Percentiles rank a stretch among this genome's conserved stretches.
Evolutionary conservation across 2,329 filamentous ascomycete genomes (phyloP).

Genomic region (Penicillium brasilianum): DNA sequence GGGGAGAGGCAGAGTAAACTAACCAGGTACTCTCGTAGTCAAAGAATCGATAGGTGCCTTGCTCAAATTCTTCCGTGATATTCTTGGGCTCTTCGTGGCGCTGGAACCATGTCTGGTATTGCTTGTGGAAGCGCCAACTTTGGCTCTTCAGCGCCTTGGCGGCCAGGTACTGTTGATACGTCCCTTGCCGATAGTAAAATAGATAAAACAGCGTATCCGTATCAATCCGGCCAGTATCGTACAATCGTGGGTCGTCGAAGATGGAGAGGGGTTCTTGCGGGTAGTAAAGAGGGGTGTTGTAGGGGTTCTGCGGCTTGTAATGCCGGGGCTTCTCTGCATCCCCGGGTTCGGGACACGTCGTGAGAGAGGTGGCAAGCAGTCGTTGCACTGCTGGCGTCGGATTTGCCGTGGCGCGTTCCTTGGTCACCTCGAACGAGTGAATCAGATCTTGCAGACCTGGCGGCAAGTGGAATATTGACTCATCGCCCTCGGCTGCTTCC

Average conservation of each 20-base stretch:
- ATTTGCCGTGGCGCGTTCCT: slow-evolving; percentile 66
- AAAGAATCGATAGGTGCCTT: slow-evolving; percentile 98
- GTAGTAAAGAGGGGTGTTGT: slow-evolving; percentile 80
- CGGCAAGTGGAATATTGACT: slow-evolving; percentile 92
- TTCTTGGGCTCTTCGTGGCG: slow-evolving; percentile 97
- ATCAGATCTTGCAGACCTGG: slow-evolving; percentile 86
- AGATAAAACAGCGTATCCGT: slow-evolving; percentile 97
- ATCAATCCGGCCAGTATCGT: slow-evolving; percentile 76
- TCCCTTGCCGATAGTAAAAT: slow-evolving; percentile 98
- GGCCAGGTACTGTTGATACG: slow-evolving; percentile 92
- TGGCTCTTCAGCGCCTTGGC: slow-evolving; percentile 98
- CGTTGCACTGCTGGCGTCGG: slow-evolving; percentile 70
- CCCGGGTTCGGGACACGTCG: slow-evolving; percentile 71
- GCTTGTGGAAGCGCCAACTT: slow-evolving; percentile 99
- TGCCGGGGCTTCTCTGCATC: slow-evolving; percentile 83
- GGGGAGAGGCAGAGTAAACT: slow-evolving; percentile 44
- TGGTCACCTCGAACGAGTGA: slow-evolving; percentile 85
- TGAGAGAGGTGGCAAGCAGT: slow-evolving; percentile 76
- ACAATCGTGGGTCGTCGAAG: slow-evolving; percentile 88
- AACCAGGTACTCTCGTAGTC: slow-evolving; percentile 99
- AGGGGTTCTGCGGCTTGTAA: slow-evolving; percentile 82
- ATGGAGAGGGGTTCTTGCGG: slow-evolving; percentile 90
- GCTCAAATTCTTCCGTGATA: slow-evolving; percentile 98
- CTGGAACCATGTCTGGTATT: slow-evolving; percentile 99
- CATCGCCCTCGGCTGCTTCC: slow-evolving; percentile 62